Percentiles rank a stretch among this genome's conserved stretches.
Conservation (phyloP, 257 asterid species). For the Coffea eugenioides region DNA sequence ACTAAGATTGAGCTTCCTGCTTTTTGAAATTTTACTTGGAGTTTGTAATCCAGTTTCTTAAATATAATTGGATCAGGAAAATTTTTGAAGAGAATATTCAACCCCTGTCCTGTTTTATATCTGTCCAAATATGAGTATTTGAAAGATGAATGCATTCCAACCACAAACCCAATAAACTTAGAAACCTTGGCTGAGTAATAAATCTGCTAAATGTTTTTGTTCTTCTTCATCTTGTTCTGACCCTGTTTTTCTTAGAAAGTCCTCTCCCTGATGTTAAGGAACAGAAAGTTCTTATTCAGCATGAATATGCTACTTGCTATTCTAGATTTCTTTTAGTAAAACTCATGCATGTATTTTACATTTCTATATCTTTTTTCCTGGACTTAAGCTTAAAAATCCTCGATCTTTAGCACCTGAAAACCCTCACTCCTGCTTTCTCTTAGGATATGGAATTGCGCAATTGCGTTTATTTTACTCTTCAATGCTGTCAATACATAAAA, state of each 20-base stretch:
- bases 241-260: not conserved
- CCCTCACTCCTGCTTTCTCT: not conserved
- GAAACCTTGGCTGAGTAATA: not conserved
- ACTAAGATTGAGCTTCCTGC: not conserved
- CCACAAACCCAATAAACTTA: not conserved
- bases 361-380: not conserved
- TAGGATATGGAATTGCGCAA: not conserved
- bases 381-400: not conserved
- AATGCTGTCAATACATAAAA: not conserved
- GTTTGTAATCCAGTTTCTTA: not conserved
- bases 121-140: not conserved
- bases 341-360: not conserved
- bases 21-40: not conserved
- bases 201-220: not conserved
- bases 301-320: not conserved
- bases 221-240: not conserved
- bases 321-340: not conserved
- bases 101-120: not conserved
- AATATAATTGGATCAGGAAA: not conserved
- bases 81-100: not conserved
- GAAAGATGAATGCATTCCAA: not conserved
- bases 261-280: not conserved
- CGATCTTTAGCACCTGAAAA: not conserved
- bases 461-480: not conserved
- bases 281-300: not conserved